A percentile compares a stretch with the other conserved stretches of the same genome.
Evolutionary conservation across 2,329 filamentous ascomycete genomes (phyloP).

Genomic region (Colletotrichum incanum): DNA sequence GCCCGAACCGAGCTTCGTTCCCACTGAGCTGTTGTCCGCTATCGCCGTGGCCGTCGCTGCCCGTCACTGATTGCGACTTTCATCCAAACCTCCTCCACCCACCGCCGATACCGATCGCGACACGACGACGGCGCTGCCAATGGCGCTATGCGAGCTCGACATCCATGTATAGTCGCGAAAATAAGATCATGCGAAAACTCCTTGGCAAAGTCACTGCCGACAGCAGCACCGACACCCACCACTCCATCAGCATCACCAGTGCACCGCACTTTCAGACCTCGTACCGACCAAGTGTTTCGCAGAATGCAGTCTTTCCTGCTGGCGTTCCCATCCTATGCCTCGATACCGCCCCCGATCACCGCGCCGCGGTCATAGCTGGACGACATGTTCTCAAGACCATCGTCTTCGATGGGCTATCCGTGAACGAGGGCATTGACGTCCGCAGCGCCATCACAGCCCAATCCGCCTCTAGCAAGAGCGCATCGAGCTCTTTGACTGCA

Average conservation of each 20-base stretch:
- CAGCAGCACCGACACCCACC: slow-evolving; percentile 60
- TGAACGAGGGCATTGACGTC: slow-evolving; percentile 72
- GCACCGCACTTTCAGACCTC: slow-evolving; percentile 58
- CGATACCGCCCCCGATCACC: slow-evolving; percentile 71
- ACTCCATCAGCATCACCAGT: slow-evolving; percentile 61
- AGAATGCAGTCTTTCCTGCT: slow-evolving; percentile 68
- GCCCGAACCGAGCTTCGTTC: slow-evolving; percentile 12
- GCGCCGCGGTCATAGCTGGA: slow-evolving; percentile 70
- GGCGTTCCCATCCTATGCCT: slow-evolving; percentile 70
- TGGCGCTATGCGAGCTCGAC: slow-evolving; percentile 52
- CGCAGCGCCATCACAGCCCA: slow-evolving; percentile 70
- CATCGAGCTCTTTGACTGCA: slow-evolving; percentile 52
- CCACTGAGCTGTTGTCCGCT: not conserved
- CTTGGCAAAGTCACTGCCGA: slow-evolving; percentile 69
- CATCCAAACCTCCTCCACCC: not conserved
- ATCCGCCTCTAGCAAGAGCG: slow-evolving; percentile 60
- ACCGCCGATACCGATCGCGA: slow-evolving; percentile 8
- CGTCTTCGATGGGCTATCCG: slow-evolving; percentile 66
- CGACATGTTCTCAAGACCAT: slow-evolving; percentile 75
- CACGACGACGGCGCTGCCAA: slow-evolving; percentile 43
- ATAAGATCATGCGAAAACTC: slow-evolving; percentile 73
- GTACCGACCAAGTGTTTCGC: slow-evolving; percentile 69
- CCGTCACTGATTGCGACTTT: slow-evolving; percentile 1
- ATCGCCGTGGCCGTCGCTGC: not conserved
- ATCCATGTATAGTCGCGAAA: slow-evolving; percentile 68